phyloP scores from a whole-genome alignment of 2,329 filamentous ascomycete species.

The Cercospora citrullina region DNA sequence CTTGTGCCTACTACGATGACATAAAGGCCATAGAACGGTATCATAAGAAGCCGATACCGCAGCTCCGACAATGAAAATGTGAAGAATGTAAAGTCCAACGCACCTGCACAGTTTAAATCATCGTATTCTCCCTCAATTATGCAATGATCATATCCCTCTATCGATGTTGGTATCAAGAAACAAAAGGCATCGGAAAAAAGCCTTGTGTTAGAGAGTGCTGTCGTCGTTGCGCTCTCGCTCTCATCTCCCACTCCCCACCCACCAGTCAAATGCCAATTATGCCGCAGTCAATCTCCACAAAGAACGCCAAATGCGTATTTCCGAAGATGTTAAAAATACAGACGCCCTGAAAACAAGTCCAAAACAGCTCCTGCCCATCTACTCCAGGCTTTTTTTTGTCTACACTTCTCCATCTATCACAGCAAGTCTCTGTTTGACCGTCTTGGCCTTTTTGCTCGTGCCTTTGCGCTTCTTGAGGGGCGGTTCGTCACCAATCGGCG shows the following conservation, averaged over 20 bases:
- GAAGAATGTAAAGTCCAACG: neutral
- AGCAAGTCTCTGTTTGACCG: constrained; percentile 51
- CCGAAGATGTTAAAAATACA: neutral
- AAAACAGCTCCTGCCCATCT: neutral
- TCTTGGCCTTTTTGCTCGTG: constrained; percentile 54
- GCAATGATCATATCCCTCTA: neutral
- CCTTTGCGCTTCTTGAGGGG: constrained; percentile 59
- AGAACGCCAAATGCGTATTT: neutral
- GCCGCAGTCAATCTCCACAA: neutral
- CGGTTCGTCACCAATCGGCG: constrained; percentile 61
- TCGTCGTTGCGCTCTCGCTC: neutral
- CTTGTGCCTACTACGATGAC: too few species aligned
- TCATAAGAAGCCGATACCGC: too few species aligned
- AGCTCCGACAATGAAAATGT: too few species aligned
- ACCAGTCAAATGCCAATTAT: neutral
- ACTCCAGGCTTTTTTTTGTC: neutral
- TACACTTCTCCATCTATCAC: constrained; percentile 48
- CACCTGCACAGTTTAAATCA: neutral
- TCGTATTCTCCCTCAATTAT: neutral
- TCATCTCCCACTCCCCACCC: neutral
- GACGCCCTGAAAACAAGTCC: neutral
- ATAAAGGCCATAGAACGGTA: too few species aligned
- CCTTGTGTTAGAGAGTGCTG: neutral
- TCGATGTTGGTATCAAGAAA: neutral
- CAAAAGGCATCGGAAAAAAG: neutral